Evolutionary conservation across 2,329 filamentous ascomycete genomes (phyloP), one percentile per base, ranked within the genome.

Genomic region (Acarospora socialis): DNA sequence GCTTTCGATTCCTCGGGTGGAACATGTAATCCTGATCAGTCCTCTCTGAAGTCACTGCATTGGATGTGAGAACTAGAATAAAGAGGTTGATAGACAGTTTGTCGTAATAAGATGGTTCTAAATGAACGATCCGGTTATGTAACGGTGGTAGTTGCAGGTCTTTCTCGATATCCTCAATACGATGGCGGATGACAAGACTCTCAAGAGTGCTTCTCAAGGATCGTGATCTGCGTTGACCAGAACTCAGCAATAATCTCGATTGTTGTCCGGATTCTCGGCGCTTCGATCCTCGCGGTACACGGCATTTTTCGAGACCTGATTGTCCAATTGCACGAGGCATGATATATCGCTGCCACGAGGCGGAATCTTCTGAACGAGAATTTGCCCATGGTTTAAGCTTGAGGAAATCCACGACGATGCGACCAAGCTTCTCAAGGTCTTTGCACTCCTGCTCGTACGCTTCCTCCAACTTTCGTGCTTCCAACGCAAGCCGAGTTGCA

Each of bases 21-120:
- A 94, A 94, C 41, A 95, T 77, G 49, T 93, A 94, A 50, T 94
- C 86, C 34, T 70, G 63, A 45, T 87, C 87, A 0, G 69, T 73
- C 7, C 86, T 66, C 48, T 94, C 81, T 4, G 84, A 93, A 15
- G 86, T 86, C 1, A 95, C 74, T 0, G 83, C 75, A 48, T 95
- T 95, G 42, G 82, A 77, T 2, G 81, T 76, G 28, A 94, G 71
- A 48, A 82, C 74, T 55, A 90, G 79, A 1, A 81, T 70, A 48
- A 94, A 94, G 1, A 92, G 56, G 43, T 93, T 93, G 16, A 86
- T 65, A 0, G 77, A 81, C 7, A 93, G 53, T 46, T 76, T 82
- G 52, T 94, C 86, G 47, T 87, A 83, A 45, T 77, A 82, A 1
- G 77, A 87, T 0, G 84, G 84, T 39, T 90, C 72, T 2, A 94